These are phyloP conservation scores for Saccharomycopsis vini DNA, from an alignment of 805 yeast species.

Conservation along the genomic window DNA sequence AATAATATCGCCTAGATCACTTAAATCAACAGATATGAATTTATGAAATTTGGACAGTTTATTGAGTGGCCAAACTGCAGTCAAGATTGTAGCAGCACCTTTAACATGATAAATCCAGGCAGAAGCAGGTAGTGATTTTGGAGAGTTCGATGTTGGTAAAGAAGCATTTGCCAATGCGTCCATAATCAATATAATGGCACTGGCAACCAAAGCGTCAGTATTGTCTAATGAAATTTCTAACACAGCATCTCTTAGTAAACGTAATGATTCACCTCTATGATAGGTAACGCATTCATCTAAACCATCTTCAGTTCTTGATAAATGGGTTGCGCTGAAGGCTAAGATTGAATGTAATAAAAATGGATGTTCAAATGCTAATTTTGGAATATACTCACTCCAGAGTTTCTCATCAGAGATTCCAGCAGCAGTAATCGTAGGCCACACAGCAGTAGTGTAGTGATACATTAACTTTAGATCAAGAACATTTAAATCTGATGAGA, in stretches of 20 bases:
- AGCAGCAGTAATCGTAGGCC: constrained; percentile 81
- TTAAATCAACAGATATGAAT: constrained; percentile 76
- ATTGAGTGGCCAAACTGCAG: constrained; percentile 92
- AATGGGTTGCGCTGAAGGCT: constrained; percentile 88
- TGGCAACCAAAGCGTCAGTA: constrained; percentile 88
- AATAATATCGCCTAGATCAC: constrained; percentile 75
- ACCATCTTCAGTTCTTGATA: constrained; percentile 67
- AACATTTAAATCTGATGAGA: constrained; percentile 36
- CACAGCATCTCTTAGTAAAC: constrained; percentile 77
- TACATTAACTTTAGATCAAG: constrained; percentile 76
- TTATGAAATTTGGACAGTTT: constrained; percentile 57
- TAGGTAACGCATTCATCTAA: constrained; percentile 73
- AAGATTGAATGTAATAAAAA: constrained; percentile 86
- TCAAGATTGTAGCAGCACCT: constrained; percentile 91
- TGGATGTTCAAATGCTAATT: constrained; percentile 79
- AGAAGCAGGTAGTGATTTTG: constrained; percentile 68
- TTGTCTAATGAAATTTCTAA: constrained; percentile 74
- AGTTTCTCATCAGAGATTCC: constrained; percentile 80
- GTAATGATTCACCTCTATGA: constrained; percentile 81
- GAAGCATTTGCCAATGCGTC: constrained; percentile 93
- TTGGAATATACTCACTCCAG: constrained; percentile 84
- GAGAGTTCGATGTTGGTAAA: constrained; percentile 27
- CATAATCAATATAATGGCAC: constrained; percentile 82
- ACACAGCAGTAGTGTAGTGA: constrained; percentile 78
- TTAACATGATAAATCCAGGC: constrained; percentile 97